A percentile compares a stretch with the other conserved stretches of the same genome.
Conservation (phyloP, 2,329 filamentous ascomycete species). For the Xylariaceae sp. region DNA sequence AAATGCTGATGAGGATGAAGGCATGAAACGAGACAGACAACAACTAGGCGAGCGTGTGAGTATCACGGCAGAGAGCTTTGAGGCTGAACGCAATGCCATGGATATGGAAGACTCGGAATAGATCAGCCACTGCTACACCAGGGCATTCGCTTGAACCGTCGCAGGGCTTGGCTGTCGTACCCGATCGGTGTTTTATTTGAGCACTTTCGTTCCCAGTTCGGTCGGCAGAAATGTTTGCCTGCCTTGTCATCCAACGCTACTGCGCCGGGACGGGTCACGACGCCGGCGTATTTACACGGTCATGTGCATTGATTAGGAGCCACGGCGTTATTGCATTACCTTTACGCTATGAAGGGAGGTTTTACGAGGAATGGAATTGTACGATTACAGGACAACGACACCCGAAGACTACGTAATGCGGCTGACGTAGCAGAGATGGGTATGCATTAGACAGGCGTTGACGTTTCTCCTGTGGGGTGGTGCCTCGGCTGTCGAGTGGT, state of each 20-base stretch:
- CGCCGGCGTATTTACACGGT: not conserved
- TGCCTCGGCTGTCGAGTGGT: not conserved
- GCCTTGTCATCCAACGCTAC: not conserved
- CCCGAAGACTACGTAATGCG: not conserved
- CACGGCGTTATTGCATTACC: conserved; percentile 9
- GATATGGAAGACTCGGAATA: conserved; percentile 35
- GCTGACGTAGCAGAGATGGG: conserved; percentile 1
- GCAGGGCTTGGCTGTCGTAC: not conserved
- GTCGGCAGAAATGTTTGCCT: not conserved
- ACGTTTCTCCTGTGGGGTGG: not conserved
- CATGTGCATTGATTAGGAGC: conserved; percentile 9
- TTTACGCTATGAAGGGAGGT: not conserved
- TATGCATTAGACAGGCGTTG: conserved; percentile 31
- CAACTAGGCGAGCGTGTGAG: conserved; percentile 32
- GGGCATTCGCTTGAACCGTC: not conserved
- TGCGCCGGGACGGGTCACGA: not conserved
- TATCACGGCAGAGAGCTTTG: conserved; percentile 33
- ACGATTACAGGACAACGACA: conserved; percentile 9
- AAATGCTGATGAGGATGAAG: conserved; percentile 44
- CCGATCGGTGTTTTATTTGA: not conserved
- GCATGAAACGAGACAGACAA: conserved; percentile 32
- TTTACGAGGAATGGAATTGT: conserved; percentile 10
- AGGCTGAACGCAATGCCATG: conserved; percentile 32
- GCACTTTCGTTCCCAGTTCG: not conserved
- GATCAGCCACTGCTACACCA: not conserved